Conservation (phyloP, 768 basidiomycete species). For the Suillus decipiens region DNA sequence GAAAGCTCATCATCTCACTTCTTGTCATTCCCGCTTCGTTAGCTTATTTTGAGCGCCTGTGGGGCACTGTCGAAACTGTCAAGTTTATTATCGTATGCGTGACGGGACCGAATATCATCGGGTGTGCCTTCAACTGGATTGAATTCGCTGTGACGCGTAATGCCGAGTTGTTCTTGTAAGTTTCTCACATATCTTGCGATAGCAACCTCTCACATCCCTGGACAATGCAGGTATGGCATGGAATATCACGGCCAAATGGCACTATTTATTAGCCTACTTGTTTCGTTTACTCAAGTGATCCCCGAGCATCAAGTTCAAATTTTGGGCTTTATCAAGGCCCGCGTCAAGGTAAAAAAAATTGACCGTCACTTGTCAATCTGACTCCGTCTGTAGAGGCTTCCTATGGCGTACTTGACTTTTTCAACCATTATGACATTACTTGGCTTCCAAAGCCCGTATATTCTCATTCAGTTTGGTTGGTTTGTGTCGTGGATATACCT, state of each 20-base stretch:
- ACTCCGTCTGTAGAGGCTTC: constrained; percentile 62
- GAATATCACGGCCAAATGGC: constrained; percentile 93
- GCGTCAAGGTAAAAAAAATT: constrained; percentile 73
- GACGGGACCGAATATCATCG: constrained; percentile 84
- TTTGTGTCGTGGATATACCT: constrained; percentile 94
- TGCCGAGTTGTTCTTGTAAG: constrained; percentile 78
- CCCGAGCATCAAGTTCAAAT: constrained; percentile 98
- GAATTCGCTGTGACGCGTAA: constrained; percentile 72
- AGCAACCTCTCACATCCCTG: constrained; percentile 17
- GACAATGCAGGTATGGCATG: constrained; percentile 72
- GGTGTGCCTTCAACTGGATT: constrained; percentile 86
- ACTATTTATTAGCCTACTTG: constrained; percentile 83
- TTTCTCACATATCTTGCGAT: constrained; percentile 18
- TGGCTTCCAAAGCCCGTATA: constrained; percentile 88
- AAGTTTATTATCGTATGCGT: constrained; percentile 85
- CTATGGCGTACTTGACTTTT: constrained; percentile 92
- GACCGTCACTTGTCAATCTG: constrained; percentile 2
- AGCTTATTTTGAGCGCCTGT: constrained; percentile 91
- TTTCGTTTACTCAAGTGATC: constrained; percentile 97
- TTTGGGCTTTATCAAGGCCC: constrained; percentile 77
- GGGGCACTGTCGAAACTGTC: constrained; percentile 84
- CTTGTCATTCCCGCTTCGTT: constrained; percentile 80
- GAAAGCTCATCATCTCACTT: constrained; percentile 75
- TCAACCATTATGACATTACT: constrained; percentile 83
- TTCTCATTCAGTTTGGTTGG: constrained; percentile 99